Percentiles rank a stretch among this genome's conserved stretches.
phyloP scores from a whole-genome alignment of 805 yeast genomes.

The Pichia exigua region DNA sequence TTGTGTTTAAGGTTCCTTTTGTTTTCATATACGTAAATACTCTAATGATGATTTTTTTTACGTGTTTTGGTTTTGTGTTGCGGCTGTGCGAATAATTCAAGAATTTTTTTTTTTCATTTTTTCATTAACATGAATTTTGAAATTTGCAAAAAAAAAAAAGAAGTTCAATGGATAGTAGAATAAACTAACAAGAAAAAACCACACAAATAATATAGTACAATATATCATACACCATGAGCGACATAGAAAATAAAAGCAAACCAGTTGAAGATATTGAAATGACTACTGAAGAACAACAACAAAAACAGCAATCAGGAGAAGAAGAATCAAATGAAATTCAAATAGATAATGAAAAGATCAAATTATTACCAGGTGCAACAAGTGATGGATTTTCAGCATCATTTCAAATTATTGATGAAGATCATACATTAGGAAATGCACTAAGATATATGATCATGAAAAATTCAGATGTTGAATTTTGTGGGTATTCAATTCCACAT shows the following conservation, averaged over 20 bases:
- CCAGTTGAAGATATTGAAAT: background rate
- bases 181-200: no score
- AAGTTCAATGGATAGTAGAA: no score
- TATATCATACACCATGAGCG: background rate
- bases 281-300: background rate
- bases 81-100: background rate
- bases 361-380: slow-evolving; percentile 73
- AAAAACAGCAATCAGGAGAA: slow-evolving; percentile 9
- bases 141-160: no score
- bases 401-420: slow-evolving; percentile 88
- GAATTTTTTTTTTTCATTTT: no score
- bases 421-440: slow-evolving; percentile 93
- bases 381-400: slow-evolving; percentile 94
- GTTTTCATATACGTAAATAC: no score
- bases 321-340: slow-evolving; percentile 32
- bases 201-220: no score
- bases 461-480: slow-evolving; percentile 95
- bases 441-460: slow-evolving; percentile 92
- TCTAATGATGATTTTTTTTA: no score
- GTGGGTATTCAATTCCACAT: slow-evolving; percentile 98
- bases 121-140: background rate
- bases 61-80: background rate
- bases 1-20: background rate
- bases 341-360: slow-evolving; percentile 49
- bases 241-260: background rate